These are phyloP conservation scores for Tetracladium setigerum DNA, from an alignment of 495 filamentous ascomycete species.

Conservation along the genomic window DNA sequence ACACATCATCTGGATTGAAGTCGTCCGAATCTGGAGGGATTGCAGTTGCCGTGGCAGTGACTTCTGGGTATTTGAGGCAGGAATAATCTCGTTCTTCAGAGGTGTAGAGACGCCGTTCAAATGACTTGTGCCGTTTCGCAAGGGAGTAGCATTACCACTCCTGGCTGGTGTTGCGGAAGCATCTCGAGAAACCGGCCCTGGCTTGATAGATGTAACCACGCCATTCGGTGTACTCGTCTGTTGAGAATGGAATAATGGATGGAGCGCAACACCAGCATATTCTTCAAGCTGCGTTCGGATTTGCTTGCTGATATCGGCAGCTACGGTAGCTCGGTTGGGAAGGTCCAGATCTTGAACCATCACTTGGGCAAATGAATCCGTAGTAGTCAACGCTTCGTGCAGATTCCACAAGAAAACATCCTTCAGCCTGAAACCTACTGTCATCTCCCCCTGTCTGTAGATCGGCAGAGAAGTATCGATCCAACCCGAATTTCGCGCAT, in stretches of 20 bases:
- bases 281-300: conserved; percentile 94
- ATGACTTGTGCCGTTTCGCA: conserved; percentile 26
- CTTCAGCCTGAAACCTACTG: conserved; percentile 77
- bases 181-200: conserved; percentile 36
- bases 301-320: conserved; percentile 78
- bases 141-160: conserved; percentile 41
- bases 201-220: conserved; percentile 31
- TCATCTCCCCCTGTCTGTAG: conserved; percentile 69
- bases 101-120: conserved; percentile 17
- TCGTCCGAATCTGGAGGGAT: conserved; percentile 46
- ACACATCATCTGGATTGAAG: conserved; percentile 81
- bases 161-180: conserved; percentile 42
- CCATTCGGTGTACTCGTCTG: conserved; percentile 37
- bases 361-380: conserved; percentile 85
- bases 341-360: conserved; percentile 94
- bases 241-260: conserved; percentile 77
- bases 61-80: conserved; percentile 25
- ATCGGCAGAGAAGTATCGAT: conserved; percentile 60
- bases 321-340: conserved; percentile 58
- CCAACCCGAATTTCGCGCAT: conserved; percentile 33
- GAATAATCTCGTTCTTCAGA: background rate
- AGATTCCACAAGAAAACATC: conserved; percentile 97
- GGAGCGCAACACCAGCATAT: conserved; percentile 88
- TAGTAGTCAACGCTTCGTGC: conserved; percentile 88
- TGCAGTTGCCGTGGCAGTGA: conserved; percentile 45